Conservation (phyloP, 495 filamentous ascomycete genomes). For the Penicillium taxi region DNA sequence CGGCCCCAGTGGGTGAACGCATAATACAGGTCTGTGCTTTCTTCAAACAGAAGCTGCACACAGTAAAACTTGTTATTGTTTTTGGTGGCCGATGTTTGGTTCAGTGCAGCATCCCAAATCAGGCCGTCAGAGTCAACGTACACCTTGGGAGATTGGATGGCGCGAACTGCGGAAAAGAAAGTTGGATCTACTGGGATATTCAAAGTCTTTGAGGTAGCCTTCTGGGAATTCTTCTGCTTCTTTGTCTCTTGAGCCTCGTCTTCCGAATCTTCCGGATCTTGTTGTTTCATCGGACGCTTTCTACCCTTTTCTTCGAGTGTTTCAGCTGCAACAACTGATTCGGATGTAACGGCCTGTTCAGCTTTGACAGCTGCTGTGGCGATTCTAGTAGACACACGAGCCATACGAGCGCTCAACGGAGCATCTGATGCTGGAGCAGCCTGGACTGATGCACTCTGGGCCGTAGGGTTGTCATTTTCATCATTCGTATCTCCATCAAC, state of each 20-base stretch:
- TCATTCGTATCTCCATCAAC: too few species aligned
- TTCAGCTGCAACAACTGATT: too few species aligned
- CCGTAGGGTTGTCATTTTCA: too few species aligned
- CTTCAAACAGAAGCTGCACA: conserved; percentile 40
- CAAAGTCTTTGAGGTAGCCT: conserved; percentile 30
- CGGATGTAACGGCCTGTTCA: too few species aligned
- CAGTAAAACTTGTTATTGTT: conserved; percentile 74
- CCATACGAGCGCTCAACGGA: too few species aligned
- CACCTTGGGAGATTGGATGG: conserved; percentile 28
- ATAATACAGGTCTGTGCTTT: conserved; percentile 25
- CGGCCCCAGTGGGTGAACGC: conserved; percentile 73
- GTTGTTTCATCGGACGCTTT: too few species aligned
- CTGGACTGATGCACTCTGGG: too few species aligned
- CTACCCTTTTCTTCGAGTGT: too few species aligned
- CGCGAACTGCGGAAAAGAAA: too few species aligned
- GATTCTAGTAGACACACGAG: too few species aligned
- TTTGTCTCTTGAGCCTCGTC: conserved; percentile 18
- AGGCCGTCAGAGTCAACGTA: conserved; percentile 54
- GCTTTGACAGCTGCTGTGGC: too few species aligned
- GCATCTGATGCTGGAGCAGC: too few species aligned
- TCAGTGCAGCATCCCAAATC: conserved; percentile 53
- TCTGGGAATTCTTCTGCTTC: conserved; percentile 38
- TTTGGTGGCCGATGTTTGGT: conserved; percentile 40
- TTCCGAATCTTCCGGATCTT: conserved; percentile 2
- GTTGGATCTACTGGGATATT: conserved; percentile 46